phyloP scores from a whole-genome alignment of 345 rosid species.

The Mangifera indica region DNA sequence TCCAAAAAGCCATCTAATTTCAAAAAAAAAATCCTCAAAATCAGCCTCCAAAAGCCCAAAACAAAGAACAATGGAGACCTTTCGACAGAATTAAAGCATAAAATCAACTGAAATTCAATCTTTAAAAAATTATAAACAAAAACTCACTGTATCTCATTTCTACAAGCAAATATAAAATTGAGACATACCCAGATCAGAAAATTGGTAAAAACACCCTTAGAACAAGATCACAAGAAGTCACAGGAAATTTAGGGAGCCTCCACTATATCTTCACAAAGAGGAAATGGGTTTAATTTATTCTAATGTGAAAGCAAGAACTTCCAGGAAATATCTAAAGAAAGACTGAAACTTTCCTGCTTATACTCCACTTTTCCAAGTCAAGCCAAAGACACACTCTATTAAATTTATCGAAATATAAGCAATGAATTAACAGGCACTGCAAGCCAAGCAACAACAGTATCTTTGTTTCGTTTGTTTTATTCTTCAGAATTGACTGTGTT shows the following conservation, averaged over 20 bases:
- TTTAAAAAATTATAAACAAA: not conserved
- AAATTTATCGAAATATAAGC: too few relatives aligned
- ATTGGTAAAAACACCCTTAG: not conserved
- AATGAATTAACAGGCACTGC: too few relatives aligned
- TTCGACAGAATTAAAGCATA: not conserved
- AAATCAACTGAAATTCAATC: not conserved
- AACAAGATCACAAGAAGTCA: not conserved
- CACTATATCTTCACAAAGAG: not conserved
- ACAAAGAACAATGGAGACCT: not conserved
- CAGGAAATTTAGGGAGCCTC: not conserved
- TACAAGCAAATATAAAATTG: not conserved
- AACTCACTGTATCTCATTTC: not conserved
- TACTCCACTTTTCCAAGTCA: not conserved
- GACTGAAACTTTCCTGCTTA: not conserved
- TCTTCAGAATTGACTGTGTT: not conserved
- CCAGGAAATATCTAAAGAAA: not conserved
- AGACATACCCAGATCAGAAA: conserved; percentile 11
- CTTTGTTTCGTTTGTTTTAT: not conserved
- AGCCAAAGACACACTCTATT: not conserved
- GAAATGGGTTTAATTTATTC: not conserved
- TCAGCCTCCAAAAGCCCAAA: not conserved
- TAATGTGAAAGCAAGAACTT: conserved; percentile 5
- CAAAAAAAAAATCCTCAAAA: too few relatives aligned
- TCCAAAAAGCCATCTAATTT: not conserved
- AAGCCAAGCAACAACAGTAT: not conserved